These are phyloP conservation scores for Metschnikowia kunwiensis DNA, from an alignment of 805 yeast species.

Conservation along the genomic window DNA sequence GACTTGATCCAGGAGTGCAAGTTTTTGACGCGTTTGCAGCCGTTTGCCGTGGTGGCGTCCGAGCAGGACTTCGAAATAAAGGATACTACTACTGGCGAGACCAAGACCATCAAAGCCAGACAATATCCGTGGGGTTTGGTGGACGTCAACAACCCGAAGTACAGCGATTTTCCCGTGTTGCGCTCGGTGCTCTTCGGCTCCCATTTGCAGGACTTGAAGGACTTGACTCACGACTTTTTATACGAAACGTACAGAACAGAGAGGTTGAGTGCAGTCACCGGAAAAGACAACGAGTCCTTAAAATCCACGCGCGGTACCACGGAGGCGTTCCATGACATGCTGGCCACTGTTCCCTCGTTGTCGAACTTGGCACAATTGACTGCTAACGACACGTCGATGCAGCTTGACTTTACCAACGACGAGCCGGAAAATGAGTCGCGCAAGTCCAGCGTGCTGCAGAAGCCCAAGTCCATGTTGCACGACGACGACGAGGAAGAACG, in stretches of 20 bases:
- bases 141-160: conserved; percentile 50
- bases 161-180: conserved; percentile 54
- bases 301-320: conserved; percentile 18
- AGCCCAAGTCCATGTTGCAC: conserved; percentile 36
- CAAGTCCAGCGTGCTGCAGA: conserved; percentile 22
- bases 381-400: conserved; percentile 18
- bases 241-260: conserved; percentile 82
- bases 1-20: conserved; percentile 70
- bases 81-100: conserved; percentile 43
- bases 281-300: conserved; percentile 29
- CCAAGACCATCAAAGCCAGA: conserved; percentile 51
- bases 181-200: conserved; percentile 75
- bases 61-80: conserved; percentile 51
- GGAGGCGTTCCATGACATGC: conserved; percentile 16
- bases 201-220: conserved; percentile 80
- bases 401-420: conserved; percentile 8
- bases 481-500: conserved; percentile 22
- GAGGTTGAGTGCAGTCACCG: conserved; percentile 59
- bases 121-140: conserved; percentile 75
- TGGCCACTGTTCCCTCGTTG: conserved; percentile 47
- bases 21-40: conserved; percentile 60
- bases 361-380: conserved; percentile 58
- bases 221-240: conserved; percentile 69
- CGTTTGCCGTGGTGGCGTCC: conserved; percentile 69
- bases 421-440: conserved; percentile 19